Conservation (phyloP, 164 flowering plant genomes). For the Taxillus chinensis region DNA sequence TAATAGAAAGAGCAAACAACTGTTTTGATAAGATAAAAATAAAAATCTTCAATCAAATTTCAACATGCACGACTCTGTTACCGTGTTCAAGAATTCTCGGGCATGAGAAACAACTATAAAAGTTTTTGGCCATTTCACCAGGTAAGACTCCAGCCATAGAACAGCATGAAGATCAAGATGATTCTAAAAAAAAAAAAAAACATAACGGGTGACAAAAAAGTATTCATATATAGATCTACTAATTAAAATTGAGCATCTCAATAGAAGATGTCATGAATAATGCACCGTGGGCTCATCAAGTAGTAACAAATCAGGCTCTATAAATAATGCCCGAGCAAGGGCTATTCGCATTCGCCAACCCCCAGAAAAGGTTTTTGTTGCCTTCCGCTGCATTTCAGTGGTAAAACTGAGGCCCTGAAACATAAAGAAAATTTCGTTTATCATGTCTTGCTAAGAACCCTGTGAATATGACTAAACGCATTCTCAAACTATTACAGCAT, state of each 20-base stretch:
- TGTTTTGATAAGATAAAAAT: too few species aligned
- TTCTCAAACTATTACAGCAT: too few species aligned
- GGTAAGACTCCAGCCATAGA: slow-evolving; percentile 87
- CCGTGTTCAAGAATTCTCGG: slow-evolving; percentile 95
- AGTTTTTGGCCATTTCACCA: slow-evolving; percentile 94
- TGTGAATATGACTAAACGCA: too few species aligned
- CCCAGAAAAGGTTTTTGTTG: slow-evolving; percentile 92
- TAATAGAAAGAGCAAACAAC: too few species aligned
- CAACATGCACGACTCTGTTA: slow-evolving; percentile 14
- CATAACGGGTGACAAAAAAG: not conserved
- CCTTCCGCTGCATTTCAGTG: slow-evolving; percentile 76
- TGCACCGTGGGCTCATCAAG: slow-evolving; percentile 97
- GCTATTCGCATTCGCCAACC: slow-evolving; percentile 99
- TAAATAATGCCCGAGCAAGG: slow-evolving; percentile 95
- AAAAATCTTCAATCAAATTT: not conserved
- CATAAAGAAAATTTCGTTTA: not conserved
- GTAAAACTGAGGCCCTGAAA: slow-evolving; percentile 95
- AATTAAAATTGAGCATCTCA: not conserved
- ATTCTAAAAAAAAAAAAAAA: slow-evolving; percentile 43
- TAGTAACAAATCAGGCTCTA: slow-evolving; percentile 88
- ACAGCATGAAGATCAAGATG: slow-evolving; percentile 99
- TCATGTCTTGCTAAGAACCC: not conserved
- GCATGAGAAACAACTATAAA: slow-evolving; percentile 98
- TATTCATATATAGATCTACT: not conserved
- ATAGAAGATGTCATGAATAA: not conserved